Evolutionary conservation across 192 early-diverging fungal genomes (phyloP).

Genomic region (Linnemannia schmuckeri): DNA sequence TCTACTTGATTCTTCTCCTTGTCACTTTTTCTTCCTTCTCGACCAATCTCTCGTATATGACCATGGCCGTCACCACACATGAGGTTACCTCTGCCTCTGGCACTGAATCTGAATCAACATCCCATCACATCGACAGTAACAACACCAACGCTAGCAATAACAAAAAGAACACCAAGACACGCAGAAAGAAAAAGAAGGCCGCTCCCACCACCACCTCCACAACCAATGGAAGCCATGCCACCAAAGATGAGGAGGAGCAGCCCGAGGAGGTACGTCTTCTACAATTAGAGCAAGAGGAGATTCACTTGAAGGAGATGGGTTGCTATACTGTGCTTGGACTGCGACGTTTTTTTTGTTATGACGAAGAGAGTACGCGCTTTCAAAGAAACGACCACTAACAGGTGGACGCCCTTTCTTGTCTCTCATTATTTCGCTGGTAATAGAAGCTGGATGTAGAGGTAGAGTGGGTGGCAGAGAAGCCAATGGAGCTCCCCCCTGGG

Average conservation of each 20-base stretch:
- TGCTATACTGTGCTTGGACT: neutral
- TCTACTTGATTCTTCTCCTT: neutral
- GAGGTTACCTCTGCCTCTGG: slow-evolving; percentile 20
- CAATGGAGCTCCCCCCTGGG: slow-evolving; percentile 42
- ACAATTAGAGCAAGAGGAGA: neutral
- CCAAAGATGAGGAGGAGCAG: slow-evolving; percentile 13
- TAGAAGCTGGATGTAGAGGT: slow-evolving; percentile 46
- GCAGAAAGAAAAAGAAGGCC: slow-evolving; percentile 53
- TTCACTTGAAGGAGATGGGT: neutral
- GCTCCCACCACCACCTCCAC: neutral
- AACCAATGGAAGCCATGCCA: slow-evolving; percentile 5
- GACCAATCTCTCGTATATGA: neutral
- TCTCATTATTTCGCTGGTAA: neutral
- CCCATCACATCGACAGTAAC: neutral
- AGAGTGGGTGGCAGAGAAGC: slow-evolving; percentile 45
- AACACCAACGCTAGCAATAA: slow-evolving; percentile 10
- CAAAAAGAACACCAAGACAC: slow-evolving; percentile 30
- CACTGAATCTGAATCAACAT: slow-evolving; percentile 22
- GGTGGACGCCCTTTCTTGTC: neutral
- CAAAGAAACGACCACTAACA: neutral
- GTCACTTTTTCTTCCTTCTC: neutral
- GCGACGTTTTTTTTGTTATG: neutral
- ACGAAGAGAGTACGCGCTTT: neutral
- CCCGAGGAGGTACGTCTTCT: neutral
- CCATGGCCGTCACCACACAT: slow-evolving; percentile 38